Conservation (phyloP, 2,329 filamentous ascomycete species). For the Ustilaginoidea virens region DNA sequence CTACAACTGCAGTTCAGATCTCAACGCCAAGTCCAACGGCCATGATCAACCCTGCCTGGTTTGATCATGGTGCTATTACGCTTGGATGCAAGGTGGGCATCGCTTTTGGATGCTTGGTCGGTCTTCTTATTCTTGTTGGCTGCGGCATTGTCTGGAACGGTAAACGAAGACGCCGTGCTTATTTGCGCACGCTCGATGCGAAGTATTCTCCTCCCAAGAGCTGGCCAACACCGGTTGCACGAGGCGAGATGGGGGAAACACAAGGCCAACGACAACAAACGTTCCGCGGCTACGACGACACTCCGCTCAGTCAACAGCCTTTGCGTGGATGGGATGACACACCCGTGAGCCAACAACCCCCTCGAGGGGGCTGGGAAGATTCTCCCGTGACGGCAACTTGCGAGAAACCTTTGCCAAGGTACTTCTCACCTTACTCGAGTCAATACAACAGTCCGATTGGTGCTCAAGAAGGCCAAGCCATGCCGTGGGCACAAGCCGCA, state of each 20-base stretch:
- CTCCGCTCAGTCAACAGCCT: constrained; percentile 37
- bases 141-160: constrained; percentile 40
- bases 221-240: constrained; percentile 13
- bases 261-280: constrained; percentile 12
- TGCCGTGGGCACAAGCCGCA: constrained; percentile 20
- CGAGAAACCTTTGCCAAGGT: constrained; percentile 25
- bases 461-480: constrained; percentile 19
- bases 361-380: constrained; percentile 35
- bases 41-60: constrained; percentile 23
- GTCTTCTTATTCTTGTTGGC: constrained; percentile 32
- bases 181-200: constrained; percentile 31
- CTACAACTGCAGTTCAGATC: constrained; percentile 28
- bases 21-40: constrained; percentile 30
- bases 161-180: constrained; percentile 36
- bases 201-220: too few relatives aligned
- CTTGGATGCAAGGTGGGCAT: constrained; percentile 44
- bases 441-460: constrained; percentile 43
- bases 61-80: constrained; percentile 28
- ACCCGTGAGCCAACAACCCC: constrained; percentile 36
- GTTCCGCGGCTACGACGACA: constrained; percentile 19
- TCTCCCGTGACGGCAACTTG: constrained; percentile 30
- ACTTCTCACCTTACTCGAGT: constrained; percentile 45
- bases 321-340: constrained; percentile 39
- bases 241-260: constrained; percentile 13
- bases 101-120: constrained; percentile 31